Evolutionary conservation across 225 moss, liverwort and hornwort species (phyloP), one percentile per base, ranked within the genome.

Genomic region (Thuidium tamariscinum): DNA sequence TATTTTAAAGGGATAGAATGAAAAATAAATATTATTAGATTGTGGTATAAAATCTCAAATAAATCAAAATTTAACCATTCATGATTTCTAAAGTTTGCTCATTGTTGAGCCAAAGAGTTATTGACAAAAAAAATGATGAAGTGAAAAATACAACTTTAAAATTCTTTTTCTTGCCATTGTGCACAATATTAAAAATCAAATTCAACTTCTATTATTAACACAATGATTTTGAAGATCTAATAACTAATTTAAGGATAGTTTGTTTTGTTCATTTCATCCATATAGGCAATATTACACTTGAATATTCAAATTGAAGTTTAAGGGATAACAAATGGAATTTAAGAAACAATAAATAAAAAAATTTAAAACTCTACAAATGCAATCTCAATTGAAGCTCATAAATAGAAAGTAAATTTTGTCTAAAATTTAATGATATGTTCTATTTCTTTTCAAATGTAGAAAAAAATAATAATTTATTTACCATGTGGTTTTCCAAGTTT

Each of bases 121-220:
- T 34, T 75, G 3, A 46, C 7, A 0, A 11, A 10, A 9, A 13
- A 20, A 49, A 74, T 22, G 34, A n/a, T n/a, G 5, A n/a, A 14
- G 0, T 13, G 0, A n/a, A 22, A 51, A n/a, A 34, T 13, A 2
- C 34, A 74, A 48, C 5, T 0, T 0, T 13, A 0, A 5, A 11
- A 34, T 34, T 74, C 0, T n/a, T 13, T 51, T 21, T 13, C 5
- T n/a, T 23, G 22, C n/a, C 9, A 52, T 8, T n/a, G 1, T 34
- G 3, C 12, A 49, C 4, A 74, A 49, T 34, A 20, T 20, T 7
- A 34, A 32, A 51, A 51, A 22, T 52, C 3, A 74, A 51, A 52
- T 14, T 2, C 8, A n/a, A 52, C 3, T 21, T n/a, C 4, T 2
- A 52, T 74, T 51, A 14, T 34, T 51, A 16, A 74, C 5, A 8